phyloP scores from a whole-genome alignment of 2,329 filamentous ascomycete genomes.

The Aureobasidium sp. region DNA sequence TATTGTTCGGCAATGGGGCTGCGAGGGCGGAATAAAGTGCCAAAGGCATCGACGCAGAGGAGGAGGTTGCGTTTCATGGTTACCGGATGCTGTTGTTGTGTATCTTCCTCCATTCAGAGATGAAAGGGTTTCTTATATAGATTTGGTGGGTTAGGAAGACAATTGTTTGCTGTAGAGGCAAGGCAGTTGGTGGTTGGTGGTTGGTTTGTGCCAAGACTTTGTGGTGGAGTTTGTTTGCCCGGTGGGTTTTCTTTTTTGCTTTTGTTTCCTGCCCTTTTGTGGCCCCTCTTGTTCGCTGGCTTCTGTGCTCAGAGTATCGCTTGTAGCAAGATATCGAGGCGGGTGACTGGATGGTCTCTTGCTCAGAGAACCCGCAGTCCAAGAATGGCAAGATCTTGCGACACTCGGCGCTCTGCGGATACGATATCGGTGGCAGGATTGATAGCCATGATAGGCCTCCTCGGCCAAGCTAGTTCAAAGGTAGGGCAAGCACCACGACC shows the following conservation, averaged over 20 bases:
- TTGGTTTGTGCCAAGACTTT: background rate
- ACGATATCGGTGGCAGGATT: slow-evolving; percentile 5
- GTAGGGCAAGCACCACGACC: background rate
- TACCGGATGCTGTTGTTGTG: background rate
- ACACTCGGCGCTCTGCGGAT: background rate
- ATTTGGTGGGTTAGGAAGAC: no score
- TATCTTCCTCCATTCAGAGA: background rate
- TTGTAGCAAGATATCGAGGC: background rate
- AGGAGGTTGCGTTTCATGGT: slow-evolving; percentile 38
- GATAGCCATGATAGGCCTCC: background rate
- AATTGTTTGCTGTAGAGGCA: background rate
- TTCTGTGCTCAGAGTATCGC: background rate
- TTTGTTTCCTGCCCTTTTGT: background rate
- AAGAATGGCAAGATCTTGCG: background rate
- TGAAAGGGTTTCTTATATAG: background rate
- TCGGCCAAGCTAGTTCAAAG: background rate
- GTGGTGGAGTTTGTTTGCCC: background rate
- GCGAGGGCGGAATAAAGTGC: slow-evolving; percentile 51
- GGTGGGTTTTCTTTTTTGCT: background rate
- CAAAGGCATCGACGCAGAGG: slow-evolving; percentile 56
- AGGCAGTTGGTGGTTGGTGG: background rate
- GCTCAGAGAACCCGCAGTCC: background rate
- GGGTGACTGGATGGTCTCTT: background rate
- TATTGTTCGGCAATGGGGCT: slow-evolving; percentile 47
- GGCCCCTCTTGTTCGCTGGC: background rate